A percentile compares a stretch with the other conserved stretches of the same genome.
phyloP scores from a whole-genome alignment of 164 flowering plant genomes.

The Aristolochia contorta region DNA sequence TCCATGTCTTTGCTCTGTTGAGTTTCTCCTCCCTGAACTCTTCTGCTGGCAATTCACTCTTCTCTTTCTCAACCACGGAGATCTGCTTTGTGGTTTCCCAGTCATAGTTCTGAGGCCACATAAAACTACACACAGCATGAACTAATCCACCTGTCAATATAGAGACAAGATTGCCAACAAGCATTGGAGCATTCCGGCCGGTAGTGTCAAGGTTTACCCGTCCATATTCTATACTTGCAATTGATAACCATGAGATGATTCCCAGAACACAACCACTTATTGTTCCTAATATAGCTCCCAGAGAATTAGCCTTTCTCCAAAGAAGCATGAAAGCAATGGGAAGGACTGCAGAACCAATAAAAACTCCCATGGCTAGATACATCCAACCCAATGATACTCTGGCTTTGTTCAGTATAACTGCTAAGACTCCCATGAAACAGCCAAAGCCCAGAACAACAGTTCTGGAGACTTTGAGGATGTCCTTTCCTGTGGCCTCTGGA shows the following conservation, averaged over 20 bases:
- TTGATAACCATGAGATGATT: conserved; percentile 62
- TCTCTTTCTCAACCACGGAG: conserved; percentile 71
- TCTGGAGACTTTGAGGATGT: conserved; percentile 78
- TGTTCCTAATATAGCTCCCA: conserved; percentile 72
- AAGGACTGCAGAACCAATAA: conserved; percentile 80
- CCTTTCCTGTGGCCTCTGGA: conserved; percentile 71
- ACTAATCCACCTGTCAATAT: conserved; percentile 68
- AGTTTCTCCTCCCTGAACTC: conserved; percentile 69
- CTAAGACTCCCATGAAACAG: conserved; percentile 88
- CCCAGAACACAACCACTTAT: conserved; percentile 61
- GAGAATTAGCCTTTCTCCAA: conserved; percentile 80
- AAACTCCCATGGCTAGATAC: conserved; percentile 93
- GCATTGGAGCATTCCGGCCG: conserved; percentile 92
- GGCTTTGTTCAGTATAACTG: conserved; percentile 79
- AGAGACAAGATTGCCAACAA: conserved; percentile 88
- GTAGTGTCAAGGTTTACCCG: conserved; percentile 81
- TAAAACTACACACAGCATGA: conserved; percentile 60
- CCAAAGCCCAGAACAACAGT: conserved; percentile 61
- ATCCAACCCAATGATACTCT: conserved; percentile 95
- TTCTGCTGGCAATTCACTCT: conserved; percentile 43
- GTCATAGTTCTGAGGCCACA: conserved; percentile 76
- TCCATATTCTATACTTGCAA: conserved; percentile 59
- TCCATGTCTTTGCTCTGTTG: conserved; percentile 64
- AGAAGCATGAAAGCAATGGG: conserved; percentile 94
- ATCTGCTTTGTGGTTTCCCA: conserved; percentile 82